Base-by-base conservation (phyloP, 208 protist genomes). In the Perkinsela sp. region DNA sequence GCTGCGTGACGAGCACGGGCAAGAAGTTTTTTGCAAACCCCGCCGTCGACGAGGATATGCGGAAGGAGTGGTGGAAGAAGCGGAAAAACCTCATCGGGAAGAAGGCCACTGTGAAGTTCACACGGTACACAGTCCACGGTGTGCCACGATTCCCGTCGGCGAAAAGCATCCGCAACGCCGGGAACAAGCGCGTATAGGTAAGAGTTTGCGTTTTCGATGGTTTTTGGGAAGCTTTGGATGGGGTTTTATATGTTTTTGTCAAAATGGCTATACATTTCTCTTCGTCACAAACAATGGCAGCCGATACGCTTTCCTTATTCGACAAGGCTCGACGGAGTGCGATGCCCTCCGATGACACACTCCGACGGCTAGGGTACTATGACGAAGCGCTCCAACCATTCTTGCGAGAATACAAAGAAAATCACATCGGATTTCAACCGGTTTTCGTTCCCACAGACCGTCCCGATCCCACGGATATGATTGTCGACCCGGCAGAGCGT, bases 61-160 rank as follows among this genome's bases (percentile, higher is more conserved):
- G 86, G 30, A 22, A 79, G 22, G 72, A 75, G 32, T 65, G 89
- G 69, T 92, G 86, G 84, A 69, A 31, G 6, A 30, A 80, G 68
- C 77, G 84, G 1, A 71, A 80, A 31, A 48, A 80, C 40, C 77
- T 78, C 68, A 74, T 87, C 2, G 81, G 83, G 2, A 81, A 84
- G 74, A 88, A 79, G 66, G 65, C 89, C 31, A 92, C 86, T 29
- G 80, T 92, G 67, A 83, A 88, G 75, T 92, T 89, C 67, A 83
- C 89, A 67, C 80, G 89, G 69, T 79, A 90, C 1, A 85, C 82
- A 28, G 78, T 79, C 30, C 80, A 88, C 67, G 83, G 88, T 70
- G 82, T 92, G 31, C 86, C 86, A 29, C 86, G 86, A 70, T 92
- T 92, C 66, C 86, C 86, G 0, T 74, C 89, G 31, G 83, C 80